Conservation (phyloP, 352 stramenopile species). For the Phytophthora cryptogea region DNA sequence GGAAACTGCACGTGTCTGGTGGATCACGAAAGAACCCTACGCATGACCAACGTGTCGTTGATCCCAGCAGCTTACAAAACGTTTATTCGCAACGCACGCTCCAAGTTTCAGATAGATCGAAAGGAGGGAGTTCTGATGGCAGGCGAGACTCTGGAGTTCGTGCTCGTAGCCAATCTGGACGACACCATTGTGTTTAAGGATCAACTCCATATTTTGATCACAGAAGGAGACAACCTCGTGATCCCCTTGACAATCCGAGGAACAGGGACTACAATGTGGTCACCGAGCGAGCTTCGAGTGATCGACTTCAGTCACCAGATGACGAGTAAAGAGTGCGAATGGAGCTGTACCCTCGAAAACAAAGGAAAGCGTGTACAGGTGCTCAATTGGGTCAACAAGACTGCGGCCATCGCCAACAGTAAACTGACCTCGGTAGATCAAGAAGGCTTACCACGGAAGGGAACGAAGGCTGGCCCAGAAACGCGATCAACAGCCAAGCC, state of each 20-base stretch:
- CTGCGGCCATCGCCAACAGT: slow-evolving; percentile 24
- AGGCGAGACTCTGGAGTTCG: slow-evolving; percentile 70
- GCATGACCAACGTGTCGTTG: slow-evolving; percentile 88
- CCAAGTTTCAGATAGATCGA: slow-evolving; percentile 92
- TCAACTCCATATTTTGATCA: slow-evolving; percentile 93
- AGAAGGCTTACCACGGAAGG: slow-evolving; percentile 24
- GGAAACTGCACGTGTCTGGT: slow-evolving; percentile 91
- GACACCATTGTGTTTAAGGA: slow-evolving; percentile 93
- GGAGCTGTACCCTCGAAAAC: slow-evolving; percentile 95
- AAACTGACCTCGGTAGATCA: slow-evolving; percentile 20
- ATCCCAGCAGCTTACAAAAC: slow-evolving; percentile 93
- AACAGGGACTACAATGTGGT: slow-evolving; percentile 95
- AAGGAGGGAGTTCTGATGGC: slow-evolving; percentile 89
- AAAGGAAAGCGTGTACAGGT: slow-evolving; percentile 92
- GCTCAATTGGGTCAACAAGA: slow-evolving; percentile 92
- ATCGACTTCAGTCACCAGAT: slow-evolving; percentile 94
- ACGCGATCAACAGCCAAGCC: slow-evolving; percentile 16
- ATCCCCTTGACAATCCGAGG: slow-evolving; percentile 91
- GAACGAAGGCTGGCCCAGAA: slow-evolving; percentile 9
- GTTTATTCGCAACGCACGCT: slow-evolving; percentile 92
- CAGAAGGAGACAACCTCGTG: slow-evolving; percentile 90
- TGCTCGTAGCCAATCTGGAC: slow-evolving; percentile 92
- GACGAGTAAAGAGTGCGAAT: slow-evolving; percentile 89
- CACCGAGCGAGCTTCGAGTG: slow-evolving; percentile 79
- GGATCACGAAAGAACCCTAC: slow-evolving; percentile 72